These are phyloP conservation scores for Fusarium devonianum DNA, from an alignment of 2,329 filamentous ascomycete genomes.

Conservation along the genomic window DNA sequence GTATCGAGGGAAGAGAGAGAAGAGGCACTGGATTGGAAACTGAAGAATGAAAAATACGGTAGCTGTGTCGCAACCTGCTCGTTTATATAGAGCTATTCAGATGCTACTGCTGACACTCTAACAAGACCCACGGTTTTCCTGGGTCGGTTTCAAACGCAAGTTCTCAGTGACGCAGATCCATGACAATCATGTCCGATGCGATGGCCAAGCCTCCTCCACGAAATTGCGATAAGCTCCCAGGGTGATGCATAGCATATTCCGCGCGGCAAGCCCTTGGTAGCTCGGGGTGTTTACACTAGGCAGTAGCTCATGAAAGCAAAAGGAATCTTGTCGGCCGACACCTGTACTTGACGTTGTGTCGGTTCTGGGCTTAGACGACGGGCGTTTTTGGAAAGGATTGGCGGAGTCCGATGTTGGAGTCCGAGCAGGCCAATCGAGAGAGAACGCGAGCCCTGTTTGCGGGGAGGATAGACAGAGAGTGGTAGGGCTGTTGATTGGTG, in stretches of 20 bases:
- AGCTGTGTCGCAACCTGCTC: not conserved
- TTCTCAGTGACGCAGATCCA: conserved; percentile 2
- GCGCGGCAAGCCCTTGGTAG: too few species aligned
- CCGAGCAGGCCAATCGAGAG: conserved; percentile 35
- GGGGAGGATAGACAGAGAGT: too few species aligned
- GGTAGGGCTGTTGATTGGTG: too few species aligned
- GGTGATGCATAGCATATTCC: not conserved
- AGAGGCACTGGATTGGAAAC: not conserved
- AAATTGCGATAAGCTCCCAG: not conserved
- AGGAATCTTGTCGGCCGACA: conserved; percentile 26
- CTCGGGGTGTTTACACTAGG: not conserved
- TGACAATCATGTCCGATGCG: not conserved
- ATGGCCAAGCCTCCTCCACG: not conserved
- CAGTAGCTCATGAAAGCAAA: not conserved
- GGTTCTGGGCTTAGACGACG: not conserved
- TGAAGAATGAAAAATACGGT: not conserved
- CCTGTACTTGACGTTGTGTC: conserved; percentile 7
- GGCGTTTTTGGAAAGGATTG: conserved; percentile 8
- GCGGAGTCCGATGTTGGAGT: conserved; percentile 26
- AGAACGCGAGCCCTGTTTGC: not conserved
- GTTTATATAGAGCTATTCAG: conserved; percentile 28
- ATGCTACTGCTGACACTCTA: not conserved
- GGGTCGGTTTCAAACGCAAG: not conserved
- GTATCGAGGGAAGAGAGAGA: not conserved
- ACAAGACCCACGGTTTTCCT: not conserved